A percentile compares a stretch with the other conserved stretches of the same genome.
phyloP scores from a whole-genome alignment of 2,329 filamentous ascomycete species.

The Trichoderma cornu-damae region DNA sequence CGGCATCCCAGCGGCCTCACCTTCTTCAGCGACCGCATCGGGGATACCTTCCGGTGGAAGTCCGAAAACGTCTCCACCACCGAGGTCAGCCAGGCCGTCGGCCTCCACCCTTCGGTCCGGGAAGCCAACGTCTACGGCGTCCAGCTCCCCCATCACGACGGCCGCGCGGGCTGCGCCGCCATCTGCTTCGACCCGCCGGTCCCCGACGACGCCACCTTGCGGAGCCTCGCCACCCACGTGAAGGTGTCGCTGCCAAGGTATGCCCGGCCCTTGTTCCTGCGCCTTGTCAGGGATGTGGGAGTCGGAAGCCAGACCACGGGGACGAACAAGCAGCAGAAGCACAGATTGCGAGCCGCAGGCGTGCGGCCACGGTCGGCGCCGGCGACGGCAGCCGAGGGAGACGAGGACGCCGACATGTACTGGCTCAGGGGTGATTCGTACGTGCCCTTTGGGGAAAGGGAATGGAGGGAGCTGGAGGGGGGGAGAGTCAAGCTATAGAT shows the following conservation, averaged over 20 bases:
- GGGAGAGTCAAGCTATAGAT: slow-evolving; percentile 68
- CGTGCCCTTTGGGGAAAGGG: slow-evolving; percentile 57
- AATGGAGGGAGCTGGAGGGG: slow-evolving; percentile 64
- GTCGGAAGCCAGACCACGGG: slow-evolving; percentile 64
- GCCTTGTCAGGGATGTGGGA: slow-evolving; percentile 53
- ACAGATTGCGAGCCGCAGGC: slow-evolving; percentile 63
- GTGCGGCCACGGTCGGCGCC: slow-evolving; percentile 51
- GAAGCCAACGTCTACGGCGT: slow-evolving; percentile 90
- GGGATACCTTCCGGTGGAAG: slow-evolving; percentile 77
- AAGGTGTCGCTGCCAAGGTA: slow-evolving; percentile 60
- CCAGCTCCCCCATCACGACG: slow-evolving; percentile 72
- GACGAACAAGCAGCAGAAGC: slow-evolving; percentile 87
- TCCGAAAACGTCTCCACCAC: slow-evolving; percentile 77
- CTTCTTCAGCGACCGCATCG: slow-evolving; percentile 77
- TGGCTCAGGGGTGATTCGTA: slow-evolving; percentile 66
- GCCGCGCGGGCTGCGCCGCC: slow-evolving; percentile 75
- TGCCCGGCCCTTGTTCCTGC: slow-evolving; percentile 72
- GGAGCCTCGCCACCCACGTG: slow-evolving; percentile 58
- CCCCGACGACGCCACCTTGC: slow-evolving; percentile 43
- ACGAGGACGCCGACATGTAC: slow-evolving; percentile 40
- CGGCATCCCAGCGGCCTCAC: slow-evolving; percentile 64
- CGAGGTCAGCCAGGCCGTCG: slow-evolving; percentile 73
- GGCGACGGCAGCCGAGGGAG: background rate
- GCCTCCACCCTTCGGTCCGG: slow-evolving; percentile 58
- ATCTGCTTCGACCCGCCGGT: slow-evolving; percentile 49